Percentiles rank a stretch among this genome's conserved stretches.
Evolutionary conservation across 257 asterid species (phyloP).

Genomic region (Solanum appendiculatum): DNA sequence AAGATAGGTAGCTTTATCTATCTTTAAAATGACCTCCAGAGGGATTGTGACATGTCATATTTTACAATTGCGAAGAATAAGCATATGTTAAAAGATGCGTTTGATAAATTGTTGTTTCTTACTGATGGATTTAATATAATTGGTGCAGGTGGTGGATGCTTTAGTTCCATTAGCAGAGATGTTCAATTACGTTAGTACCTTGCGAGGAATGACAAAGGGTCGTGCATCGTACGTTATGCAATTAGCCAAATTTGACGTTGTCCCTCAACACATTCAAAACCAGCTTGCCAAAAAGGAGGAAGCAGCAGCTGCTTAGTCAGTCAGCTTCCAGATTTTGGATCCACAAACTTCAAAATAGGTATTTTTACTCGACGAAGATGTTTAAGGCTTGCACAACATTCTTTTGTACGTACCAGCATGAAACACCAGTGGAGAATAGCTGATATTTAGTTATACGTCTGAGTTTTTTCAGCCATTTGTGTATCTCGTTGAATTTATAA

Average conservation of each 20-base stretch:
- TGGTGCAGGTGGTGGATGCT: slow-evolving; percentile 77
- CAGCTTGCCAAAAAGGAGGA: slow-evolving; percentile 75
- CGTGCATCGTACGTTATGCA: slow-evolving; percentile 97
- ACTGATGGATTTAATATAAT: not conserved
- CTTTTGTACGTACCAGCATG: not conserved
- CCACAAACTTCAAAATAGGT: not conserved
- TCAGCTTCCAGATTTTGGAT: not conserved
- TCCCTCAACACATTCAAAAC: slow-evolving; percentile 93
- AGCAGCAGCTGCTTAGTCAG: slow-evolving; percentile 49
- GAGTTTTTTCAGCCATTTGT: not conserved
- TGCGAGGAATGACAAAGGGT: slow-evolving; percentile 93
- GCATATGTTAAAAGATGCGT: not conserved
- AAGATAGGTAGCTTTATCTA: not conserved
- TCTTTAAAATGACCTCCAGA: not conserved
- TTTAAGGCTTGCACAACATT: not conserved
- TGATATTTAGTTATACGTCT: not conserved
- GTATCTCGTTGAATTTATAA: not conserved
- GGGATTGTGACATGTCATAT: not conserved
- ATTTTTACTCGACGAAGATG: not conserved
- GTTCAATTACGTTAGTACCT: slow-evolving; percentile 92
- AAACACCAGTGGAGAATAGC: not conserved
- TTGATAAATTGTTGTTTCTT: not conserved
- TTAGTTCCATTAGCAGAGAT: slow-evolving; percentile 93
- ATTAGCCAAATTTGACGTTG: slow-evolving; percentile 88
- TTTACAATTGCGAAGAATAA: not conserved